Evolutionary conservation across 129 eudicot species (phyloP).

Genomic region (Lonicera japonica): DNA sequence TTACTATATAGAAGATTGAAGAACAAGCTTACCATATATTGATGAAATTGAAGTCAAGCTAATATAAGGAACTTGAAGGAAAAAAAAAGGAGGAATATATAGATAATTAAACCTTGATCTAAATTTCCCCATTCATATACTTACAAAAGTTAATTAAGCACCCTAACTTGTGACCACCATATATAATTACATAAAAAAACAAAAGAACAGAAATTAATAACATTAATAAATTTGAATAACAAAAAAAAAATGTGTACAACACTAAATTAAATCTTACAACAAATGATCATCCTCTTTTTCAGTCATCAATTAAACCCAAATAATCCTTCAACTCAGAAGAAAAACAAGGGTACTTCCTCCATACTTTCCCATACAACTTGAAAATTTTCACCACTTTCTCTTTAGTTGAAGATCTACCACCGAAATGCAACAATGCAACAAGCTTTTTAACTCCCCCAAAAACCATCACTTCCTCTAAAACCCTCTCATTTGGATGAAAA

Average conservation of each 20-base stretch:
- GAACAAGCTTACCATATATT: no score
- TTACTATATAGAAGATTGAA: no score
- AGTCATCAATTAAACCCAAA: constrained; percentile 20
- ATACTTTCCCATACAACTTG: constrained; percentile 46
- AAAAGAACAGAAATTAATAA: no score
- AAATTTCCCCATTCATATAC: background rate
- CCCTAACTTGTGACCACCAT: background rate
- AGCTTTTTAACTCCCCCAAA: constrained; percentile 61
- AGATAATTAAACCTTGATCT: background rate
- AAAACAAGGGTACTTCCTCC: constrained; percentile 75
- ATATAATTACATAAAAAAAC: no score
- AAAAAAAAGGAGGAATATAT: no score
- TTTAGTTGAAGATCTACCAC: constrained; percentile 51
- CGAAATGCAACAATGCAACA: constrained; percentile 57
- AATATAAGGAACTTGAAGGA: no score
- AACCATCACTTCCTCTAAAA: constrained; percentile 65
- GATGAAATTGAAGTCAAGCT: no score
- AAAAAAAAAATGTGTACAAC: background rate
- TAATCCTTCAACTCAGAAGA: constrained; percentile 51
- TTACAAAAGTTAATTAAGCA: background rate
- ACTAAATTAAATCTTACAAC: background rate
- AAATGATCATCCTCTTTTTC: background rate
- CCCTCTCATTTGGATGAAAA: constrained; percentile 59
- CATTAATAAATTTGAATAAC: background rate
- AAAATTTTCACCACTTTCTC: constrained; percentile 50